Evolutionary conservation across 176 grass and related monocot genomes (phyloP), one percentile per base, ranked within the genome.

Genomic region (Oryza coarctata): DNA sequence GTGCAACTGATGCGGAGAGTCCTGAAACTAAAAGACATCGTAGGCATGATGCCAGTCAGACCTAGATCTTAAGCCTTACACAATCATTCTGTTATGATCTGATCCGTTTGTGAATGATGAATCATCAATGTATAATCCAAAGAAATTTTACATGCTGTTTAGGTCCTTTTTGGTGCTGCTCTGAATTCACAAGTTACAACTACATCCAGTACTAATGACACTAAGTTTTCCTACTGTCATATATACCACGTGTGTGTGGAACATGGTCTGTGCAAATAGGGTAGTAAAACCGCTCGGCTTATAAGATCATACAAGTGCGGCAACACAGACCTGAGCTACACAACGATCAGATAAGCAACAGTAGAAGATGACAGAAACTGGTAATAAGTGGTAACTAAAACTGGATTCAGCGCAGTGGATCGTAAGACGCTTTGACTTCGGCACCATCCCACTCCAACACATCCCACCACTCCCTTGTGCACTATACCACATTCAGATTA

Each of bases 391-490:
- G 9, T 39, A 39, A 55, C 18, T 12, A 25, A 14, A 45, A 86
- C 43, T 15, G 28, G 55, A 70, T 68, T 89, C 65, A 91, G 61
- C 17, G 70, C 70, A 80, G 36, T 55, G 83, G 67, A 43, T 61
- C 72, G 73, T 87, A 92, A 45, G 68, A 80, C 20, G 87, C 88
- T 75, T 87, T 92, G 28, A 89, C 73, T 75, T 94, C 94, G 15
- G 86, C 91, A 67, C 90, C 91, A 55, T 94, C 92, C 94, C 91
- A 97, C 72, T 90, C 89, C 65, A 97, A 71, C 12, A 49, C 75
- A 80, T 90, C 73, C 83, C 83, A 94, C 94, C 89, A 94, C 36
- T 91, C 89, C 35, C 86, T 90, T 17, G 75, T 52, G 76, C 94
- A 81, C 0, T 88, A 79, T 74, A 97, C 82, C 73, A 62, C 80